These are phyloP conservation scores for Pholiota conissans DNA, from an alignment of 768 basidiomycete species.

Conservation along the genomic window DNA sequence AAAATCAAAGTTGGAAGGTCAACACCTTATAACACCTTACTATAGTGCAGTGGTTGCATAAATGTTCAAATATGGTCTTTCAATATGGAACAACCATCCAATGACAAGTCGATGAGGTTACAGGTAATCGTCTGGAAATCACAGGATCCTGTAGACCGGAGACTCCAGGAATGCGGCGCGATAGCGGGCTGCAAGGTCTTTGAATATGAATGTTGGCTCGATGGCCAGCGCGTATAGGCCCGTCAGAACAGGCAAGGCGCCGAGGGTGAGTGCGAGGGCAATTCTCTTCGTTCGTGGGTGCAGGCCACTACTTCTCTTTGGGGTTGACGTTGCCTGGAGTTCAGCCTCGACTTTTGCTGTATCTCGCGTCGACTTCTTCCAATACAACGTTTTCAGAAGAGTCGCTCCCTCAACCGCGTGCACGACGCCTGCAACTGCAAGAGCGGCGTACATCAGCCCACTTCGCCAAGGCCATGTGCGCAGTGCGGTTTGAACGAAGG, in stretches of 20 bases:
- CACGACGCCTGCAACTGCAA: slow-evolving; percentile 53
- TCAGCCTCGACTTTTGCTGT: neutral
- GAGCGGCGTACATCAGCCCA: slow-evolving; percentile 61
- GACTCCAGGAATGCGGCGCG: slow-evolving; percentile 46
- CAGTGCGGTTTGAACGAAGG: slow-evolving; percentile 78
- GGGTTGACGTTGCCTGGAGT: neutral
- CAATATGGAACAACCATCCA: no score
- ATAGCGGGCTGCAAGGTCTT: slow-evolving; percentile 51
- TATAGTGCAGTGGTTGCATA: no score
- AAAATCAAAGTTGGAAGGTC: no score
- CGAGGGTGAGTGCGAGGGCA: slow-evolving; percentile 30
- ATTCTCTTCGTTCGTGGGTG: neutral
- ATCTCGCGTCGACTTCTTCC: neutral
- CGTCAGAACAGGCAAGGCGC: slow-evolving; percentile 51
- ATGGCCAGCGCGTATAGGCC: slow-evolving; percentile 54
- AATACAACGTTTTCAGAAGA: slow-evolving; percentile 15
- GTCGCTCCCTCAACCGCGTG: slow-evolving; percentile 64
- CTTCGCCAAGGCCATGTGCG: slow-evolving; percentile 60
- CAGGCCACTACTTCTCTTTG: neutral
- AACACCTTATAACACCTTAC: no score
- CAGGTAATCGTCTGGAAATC: no score
- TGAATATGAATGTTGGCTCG: slow-evolving; percentile 60
- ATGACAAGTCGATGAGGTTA: no score
- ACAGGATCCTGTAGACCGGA: slow-evolving; percentile 42
- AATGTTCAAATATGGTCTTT: no score